phyloP scores from a whole-genome alignment of 2,329 filamentous ascomycete species.

The Geosmithia morbida region DNA sequence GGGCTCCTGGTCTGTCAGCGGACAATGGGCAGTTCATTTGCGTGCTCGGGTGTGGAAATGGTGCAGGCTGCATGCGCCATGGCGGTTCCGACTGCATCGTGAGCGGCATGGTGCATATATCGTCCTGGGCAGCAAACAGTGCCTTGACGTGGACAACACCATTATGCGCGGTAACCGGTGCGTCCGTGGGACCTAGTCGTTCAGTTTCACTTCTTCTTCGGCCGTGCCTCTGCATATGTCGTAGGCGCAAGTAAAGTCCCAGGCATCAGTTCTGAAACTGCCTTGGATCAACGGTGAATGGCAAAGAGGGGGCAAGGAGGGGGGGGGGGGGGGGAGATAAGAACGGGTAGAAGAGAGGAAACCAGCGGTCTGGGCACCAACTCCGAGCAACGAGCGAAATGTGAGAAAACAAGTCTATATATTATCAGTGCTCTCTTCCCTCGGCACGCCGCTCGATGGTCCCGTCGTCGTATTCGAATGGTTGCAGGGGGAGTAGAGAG shows the following conservation, averaged over 20 bases:
- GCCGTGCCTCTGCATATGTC: not conserved
- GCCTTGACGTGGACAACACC: not conserved
- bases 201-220: not conserved
- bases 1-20: too few species aligned
- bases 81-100: not conserved
- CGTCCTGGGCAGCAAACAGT: not conserved
- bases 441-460: not conserved
- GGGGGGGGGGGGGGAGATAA: not conserved
- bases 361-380: not conserved
- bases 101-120: not conserved
- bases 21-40: not conserved
- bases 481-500: not conserved
- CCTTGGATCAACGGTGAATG: too few species aligned
- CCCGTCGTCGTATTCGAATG: not conserved
- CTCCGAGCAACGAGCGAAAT: too few species aligned
- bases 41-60: not conserved
- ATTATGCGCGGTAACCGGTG: not conserved
- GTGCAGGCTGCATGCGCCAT: not conserved
- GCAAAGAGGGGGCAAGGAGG: too few species aligned
- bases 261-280: not conserved
- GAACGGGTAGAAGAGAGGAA: not conserved
- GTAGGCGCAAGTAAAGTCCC: not conserved
- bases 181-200: not conserved
- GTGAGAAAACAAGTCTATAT: too few species aligned
- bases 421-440: not conserved